Evolutionary conservation across 2,329 filamentous ascomycete genomes (phyloP), one percentile per base, ranked within the genome.

Genomic region (Diplodia mutila): DNA sequence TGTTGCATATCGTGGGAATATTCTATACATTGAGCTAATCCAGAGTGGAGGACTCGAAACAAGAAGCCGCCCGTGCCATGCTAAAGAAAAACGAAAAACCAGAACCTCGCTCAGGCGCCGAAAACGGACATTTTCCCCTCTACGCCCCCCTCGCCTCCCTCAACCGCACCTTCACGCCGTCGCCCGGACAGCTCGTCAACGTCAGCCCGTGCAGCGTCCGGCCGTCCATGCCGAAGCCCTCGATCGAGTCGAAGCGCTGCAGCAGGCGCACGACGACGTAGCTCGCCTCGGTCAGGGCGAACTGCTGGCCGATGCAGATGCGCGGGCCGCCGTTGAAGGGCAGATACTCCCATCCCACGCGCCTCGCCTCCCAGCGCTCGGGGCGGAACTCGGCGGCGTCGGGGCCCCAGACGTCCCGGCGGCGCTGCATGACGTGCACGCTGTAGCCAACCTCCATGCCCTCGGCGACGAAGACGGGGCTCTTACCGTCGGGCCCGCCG

Each of bases 381-480:
- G 83, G 84, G 67, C 74, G 77, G 76, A 82, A 87, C 49, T 80
- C 79, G 25, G 80, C 75, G 6, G 83, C 83, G 59, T 86, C 84
- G 16, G 78, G 73, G 1, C 84, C 84, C 72, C 80, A 86, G 48
- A 83, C 73, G 61, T 83, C 81, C 46, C 77, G 77, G 16, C 83
- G 80, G 21, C 82, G 79, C 70, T 87, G 85, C 80, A 86, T 85
- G 25, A 78, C 70, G 71, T 82, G 84, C 7, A 81, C 77, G 65
- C 70, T 75, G 71, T 83, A 85, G 32, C 75, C 75, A 49, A 85
- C 79, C 3, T 75, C 70, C 4, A 79, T 79, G 18, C 85, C 84
- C 67, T 83, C 83, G 9, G 74, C 76, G 5, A 87, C 78, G 68
- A 84, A 83, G 14, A 88, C 71, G 0, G 85, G 85, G 1, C 80